Percentiles rank a stretch among this genome's conserved stretches.
Conservation (phyloP, 495 filamentous ascomycete genomes). For the Gamarada debralockiae region DNA sequence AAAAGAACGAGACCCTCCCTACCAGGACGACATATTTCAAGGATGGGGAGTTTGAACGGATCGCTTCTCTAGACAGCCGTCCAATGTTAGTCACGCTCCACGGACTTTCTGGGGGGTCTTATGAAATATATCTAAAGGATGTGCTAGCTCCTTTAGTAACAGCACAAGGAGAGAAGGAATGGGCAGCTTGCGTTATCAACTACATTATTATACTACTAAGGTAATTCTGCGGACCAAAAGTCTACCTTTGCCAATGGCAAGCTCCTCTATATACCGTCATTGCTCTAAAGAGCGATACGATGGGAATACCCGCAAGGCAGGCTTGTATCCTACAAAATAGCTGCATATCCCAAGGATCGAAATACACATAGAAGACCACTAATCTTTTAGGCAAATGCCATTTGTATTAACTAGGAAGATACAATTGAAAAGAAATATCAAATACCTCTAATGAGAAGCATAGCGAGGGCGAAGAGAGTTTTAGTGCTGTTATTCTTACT, state of each 20-base stretch:
- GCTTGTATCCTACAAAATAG: not conserved
- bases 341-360: not conserved
- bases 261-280: not conserved
- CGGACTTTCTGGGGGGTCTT: slow-evolving; percentile 81
- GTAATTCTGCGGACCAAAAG: not conserved
- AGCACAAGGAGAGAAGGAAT: slow-evolving; percentile 49
- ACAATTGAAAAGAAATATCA: slow-evolving; percentile 28
- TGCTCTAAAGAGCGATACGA: not conserved
- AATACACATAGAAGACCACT: too few relatives aligned
- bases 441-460: slow-evolving; percentile 32
- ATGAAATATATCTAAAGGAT: slow-evolving; percentile 77
- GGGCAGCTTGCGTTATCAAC: slow-evolving; percentile 82
- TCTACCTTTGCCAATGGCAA: not conserved
- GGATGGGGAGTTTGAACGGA: slow-evolving; percentile 53
- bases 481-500: too few relatives aligned
- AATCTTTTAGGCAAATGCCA: not conserved
- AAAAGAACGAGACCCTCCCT: slow-evolving; percentile 60
- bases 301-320: not conserved
- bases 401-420: slow-evolving; percentile 34
- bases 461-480: too few relatives aligned
- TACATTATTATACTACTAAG: not conserved
- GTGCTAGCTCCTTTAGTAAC: slow-evolving; percentile 66
- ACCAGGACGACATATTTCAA: slow-evolving; percentile 73
- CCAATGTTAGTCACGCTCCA: slow-evolving; percentile 93
- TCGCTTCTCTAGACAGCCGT: slow-evolving; percentile 66